Base-by-base conservation (phyloP, 306 rosid species). In the Medicago arabica region DNA sequence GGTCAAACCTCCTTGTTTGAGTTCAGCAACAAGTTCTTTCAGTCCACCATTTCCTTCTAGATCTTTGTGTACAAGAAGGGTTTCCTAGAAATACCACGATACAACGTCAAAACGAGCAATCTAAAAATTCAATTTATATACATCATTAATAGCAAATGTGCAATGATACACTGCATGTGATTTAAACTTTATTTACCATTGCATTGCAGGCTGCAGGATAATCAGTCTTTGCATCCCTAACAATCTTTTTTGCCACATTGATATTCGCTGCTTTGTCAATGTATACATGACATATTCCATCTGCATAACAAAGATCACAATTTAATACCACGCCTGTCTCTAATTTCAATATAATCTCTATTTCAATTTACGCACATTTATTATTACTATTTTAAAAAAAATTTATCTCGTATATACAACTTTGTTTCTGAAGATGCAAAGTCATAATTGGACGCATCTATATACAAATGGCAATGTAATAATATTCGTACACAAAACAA, bases 151-250 rank as follows among this genome's bases (percentile, higher is more conserved):
- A 10, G 63, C 2, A 21, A 57, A 57, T 57, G n/a, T 19, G 4
- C 19, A 51, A 51, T 7, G 10, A 44, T 7, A 17, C 51, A 67
- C 10, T 50, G 16, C 19, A 68, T 23, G 67, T 53, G 69, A 50
- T 53, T 81, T 57, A 76, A 59, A 66, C 18, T 16, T 13, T 40
- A 79, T 80, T 62, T 79, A 95, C 99, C 97, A 92, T 90, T 50
- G 96, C 90, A 77, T 92, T 92, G 84, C 96, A 89, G 43, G 96
- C 93, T 17, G 91, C 96, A 40, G 98, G 92, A 84, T 95, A 92
- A 55, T 89, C 93, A 13, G 60, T 57, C 83, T 95, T 95, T 14
- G 97, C 92, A 71, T 95, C 99, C 75, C 70, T 79, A 62, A 95
- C 81, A 80, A 95, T 88, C 76, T 78, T 51, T 87, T 83, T 92